A percentile compares a stretch with the other conserved stretches of the same genome.
These are phyloP conservation scores for Candida germanica DNA, from an alignment of 805 yeast species.

Conservation along the genomic window DNA sequence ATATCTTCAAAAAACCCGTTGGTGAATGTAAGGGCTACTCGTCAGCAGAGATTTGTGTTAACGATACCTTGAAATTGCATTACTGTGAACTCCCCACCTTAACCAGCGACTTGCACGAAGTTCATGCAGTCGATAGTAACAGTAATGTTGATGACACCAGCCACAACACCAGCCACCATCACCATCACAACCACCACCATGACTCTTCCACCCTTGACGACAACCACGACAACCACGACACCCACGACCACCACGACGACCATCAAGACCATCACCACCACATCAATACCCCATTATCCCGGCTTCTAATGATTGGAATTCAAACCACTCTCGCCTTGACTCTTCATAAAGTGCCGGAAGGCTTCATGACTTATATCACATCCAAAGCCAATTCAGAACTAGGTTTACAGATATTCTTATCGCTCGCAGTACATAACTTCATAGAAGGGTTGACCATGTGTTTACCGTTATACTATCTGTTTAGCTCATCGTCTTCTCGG, in stretches of 20 bases:
- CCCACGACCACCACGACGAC: not conserved
- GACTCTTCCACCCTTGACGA: not conserved
- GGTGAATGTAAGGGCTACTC: slow-evolving; percentile 51
- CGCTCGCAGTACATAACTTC: slow-evolving; percentile 84
- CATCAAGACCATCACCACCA: slow-evolving; percentile 64
- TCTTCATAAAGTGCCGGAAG: slow-evolving; percentile 92
- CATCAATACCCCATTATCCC: slow-evolving; percentile 70
- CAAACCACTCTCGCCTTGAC: slow-evolving; percentile 88
- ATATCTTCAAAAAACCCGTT: slow-evolving; percentile 11
- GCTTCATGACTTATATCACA: slow-evolving; percentile 83
- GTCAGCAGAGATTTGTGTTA: slow-evolving; percentile 36
- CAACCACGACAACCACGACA: not conserved
- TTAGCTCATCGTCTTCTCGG: slow-evolving; percentile 46
- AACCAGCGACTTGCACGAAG: not conserved
- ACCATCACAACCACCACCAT: slow-evolving; percentile 1
- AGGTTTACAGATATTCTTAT: slow-evolving; percentile 78
- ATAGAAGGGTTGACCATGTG: slow-evolving; percentile 95
- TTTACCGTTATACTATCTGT: slow-evolving; percentile 78
- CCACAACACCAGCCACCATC: not conserved
- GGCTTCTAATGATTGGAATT: slow-evolving; percentile 80
- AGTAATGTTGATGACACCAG: too few species aligned
- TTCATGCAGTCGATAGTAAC: not conserved
- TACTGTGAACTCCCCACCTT: slow-evolving; percentile 37
- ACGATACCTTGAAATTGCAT: slow-evolving; percentile 19
- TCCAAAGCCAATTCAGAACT: slow-evolving; percentile 58